A percentile compares a stretch with the other conserved stretches of the same genome.
phyloP scores from a whole-genome alignment of 768 basidiomycete genomes.

The Mycena metata region DNA sequence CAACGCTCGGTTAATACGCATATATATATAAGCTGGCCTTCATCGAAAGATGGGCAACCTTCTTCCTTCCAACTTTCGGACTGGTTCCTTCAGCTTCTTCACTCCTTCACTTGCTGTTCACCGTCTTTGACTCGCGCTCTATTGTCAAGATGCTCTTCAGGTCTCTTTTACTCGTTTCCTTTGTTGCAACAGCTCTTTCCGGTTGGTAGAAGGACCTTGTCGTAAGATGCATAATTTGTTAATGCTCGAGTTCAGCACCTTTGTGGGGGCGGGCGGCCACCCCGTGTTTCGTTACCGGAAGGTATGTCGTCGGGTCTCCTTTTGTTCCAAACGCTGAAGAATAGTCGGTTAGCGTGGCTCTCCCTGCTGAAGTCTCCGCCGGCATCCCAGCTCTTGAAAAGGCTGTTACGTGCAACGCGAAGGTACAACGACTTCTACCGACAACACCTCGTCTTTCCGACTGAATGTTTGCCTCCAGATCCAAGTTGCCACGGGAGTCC shows the following conservation, averaged over 20 bases:
- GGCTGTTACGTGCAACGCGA: slow-evolving; percentile 41
- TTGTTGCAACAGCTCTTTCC: slow-evolving; percentile 31
- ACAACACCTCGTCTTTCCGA: not conserved
- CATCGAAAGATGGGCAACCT: slow-evolving; percentile 1
- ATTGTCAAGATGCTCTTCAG: slow-evolving; percentile 36
- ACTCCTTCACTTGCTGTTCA: slow-evolving; percentile 32
- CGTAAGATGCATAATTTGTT: not conserved
- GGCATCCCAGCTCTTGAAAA: slow-evolving; percentile 39
- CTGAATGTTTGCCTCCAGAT: slow-evolving; percentile 24
- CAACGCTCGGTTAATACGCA: not conserved
- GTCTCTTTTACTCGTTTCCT: slow-evolving; percentile 37
- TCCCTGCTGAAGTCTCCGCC: slow-evolving; percentile 44
- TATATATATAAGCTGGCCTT: not conserved
- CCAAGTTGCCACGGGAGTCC: slow-evolving; percentile 44
- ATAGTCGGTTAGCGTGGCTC: slow-evolving; percentile 31
- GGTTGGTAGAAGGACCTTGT: slow-evolving; percentile 1
- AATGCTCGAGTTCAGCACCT: slow-evolving; percentile 35
- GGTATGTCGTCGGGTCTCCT: not conserved
- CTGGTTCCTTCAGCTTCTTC: slow-evolving; percentile 39
- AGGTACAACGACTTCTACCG: slow-evolving; percentile 4
- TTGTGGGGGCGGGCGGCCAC: slow-evolving; percentile 39
- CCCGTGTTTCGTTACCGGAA: slow-evolving; percentile 47
- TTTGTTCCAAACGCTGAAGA: not conserved
- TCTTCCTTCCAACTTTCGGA: slow-evolving; percentile 30
- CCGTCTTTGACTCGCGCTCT: slow-evolving; percentile 28